These are phyloP conservation scores for Dunaliella sp. DNA, from an alignment of 139 green algal genomes.

Conservation along the genomic window DNA sequence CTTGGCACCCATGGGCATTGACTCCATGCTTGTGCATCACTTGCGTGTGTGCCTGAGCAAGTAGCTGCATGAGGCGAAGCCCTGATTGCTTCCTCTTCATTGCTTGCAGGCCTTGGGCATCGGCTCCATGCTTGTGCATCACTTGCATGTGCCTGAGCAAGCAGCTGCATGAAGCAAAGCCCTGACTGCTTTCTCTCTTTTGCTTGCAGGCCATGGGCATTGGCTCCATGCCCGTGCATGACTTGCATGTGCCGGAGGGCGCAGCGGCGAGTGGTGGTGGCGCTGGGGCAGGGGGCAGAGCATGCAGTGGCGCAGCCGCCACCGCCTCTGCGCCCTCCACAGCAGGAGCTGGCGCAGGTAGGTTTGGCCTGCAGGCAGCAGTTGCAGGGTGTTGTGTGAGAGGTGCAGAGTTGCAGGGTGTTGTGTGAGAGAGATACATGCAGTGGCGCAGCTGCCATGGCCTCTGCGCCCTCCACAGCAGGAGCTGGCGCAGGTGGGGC, in stretches of 20 bases:
- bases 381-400: not conserved
- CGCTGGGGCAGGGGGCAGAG: not conserved
- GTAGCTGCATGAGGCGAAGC: too few species aligned
- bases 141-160: too few species aligned
- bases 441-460: conserved; percentile 1
- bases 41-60: too few species aligned
- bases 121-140: too few species aligned
- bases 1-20: too few species aligned
- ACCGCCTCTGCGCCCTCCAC: not conserved
- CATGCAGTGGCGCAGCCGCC: not conserved
- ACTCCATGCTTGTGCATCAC: too few species aligned
- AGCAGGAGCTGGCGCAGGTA: conserved; percentile 4
- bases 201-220: conserved; percentile 37
- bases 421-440: too few species aligned
- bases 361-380: conserved; percentile 9
- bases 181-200: too few species aligned
- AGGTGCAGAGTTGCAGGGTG: too few species aligned
- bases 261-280: not conserved
- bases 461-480: conserved; percentile 11
- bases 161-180: too few species aligned
- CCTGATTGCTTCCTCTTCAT: too few species aligned
- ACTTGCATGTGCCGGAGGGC: conserved; percentile 67
- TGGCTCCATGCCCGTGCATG: conserved; percentile 63
- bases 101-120: too few species aligned
- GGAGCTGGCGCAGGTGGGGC: conserved; percentile 18